These are phyloP conservation scores for Pestalotiopsis sp. DNA, from an alignment of 2,329 filamentous ascomycete species.

Conservation along the genomic window DNA sequence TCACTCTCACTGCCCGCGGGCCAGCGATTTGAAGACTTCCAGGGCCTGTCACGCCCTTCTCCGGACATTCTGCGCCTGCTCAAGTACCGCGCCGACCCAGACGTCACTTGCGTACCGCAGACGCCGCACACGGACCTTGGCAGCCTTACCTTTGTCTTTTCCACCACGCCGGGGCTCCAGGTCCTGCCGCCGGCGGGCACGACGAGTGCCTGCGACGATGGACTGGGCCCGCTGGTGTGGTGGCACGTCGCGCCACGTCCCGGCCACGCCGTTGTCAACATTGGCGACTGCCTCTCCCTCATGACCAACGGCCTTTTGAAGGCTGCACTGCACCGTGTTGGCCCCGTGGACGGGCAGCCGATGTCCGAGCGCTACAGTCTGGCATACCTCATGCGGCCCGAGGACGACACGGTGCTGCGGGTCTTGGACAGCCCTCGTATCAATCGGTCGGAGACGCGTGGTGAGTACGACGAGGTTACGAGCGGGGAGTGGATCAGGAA, in stretches of 20 bases:
- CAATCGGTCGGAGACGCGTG: neutral
- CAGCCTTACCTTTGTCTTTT: neutral
- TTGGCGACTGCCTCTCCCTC: slow-evolving; percentile 2
- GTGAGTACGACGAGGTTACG: neutral
- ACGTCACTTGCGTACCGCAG: neutral
- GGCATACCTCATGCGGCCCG: slow-evolving; percentile 1
- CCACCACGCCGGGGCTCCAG: neutral
- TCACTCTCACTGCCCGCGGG: neutral
- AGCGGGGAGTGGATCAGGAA: slow-evolving; percentile 7
- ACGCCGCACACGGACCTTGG: neutral
- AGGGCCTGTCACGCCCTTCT: neutral
- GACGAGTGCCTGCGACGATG: neutral
- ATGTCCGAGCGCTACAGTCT: slow-evolving; percentile 2
- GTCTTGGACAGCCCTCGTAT: neutral
- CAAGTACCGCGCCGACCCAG: neutral
- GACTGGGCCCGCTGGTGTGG: neutral
- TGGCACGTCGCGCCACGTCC: neutral
- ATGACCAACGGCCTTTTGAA: slow-evolving; percentile 3
- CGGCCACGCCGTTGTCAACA: neutral
- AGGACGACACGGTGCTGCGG: neutral
- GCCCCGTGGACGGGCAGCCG: neutral
- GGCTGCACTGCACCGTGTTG: neutral
- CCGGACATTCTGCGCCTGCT: slow-evolving; percentile 1
- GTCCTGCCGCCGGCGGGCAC: neutral
- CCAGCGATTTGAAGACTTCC: neutral